These are phyloP conservation scores for Beauveria scarabaeidicola DNA, from an alignment of 2,329 filamentous ascomycete species.

Conservation along the genomic window DNA sequence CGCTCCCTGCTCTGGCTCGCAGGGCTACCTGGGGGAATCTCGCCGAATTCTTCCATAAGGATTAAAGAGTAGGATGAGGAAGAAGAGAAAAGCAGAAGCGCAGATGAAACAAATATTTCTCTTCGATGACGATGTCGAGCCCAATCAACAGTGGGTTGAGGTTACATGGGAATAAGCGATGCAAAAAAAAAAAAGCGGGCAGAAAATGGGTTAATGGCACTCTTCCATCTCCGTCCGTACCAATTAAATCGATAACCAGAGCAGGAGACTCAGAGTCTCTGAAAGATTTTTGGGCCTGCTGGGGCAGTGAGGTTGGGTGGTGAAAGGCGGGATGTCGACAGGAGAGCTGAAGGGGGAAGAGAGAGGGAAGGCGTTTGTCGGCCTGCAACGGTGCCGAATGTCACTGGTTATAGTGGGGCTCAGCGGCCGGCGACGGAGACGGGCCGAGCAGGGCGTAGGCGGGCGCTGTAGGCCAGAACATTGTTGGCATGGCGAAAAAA, in stretches of 20 bases:
- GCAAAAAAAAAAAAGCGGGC: neutral
- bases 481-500: neutral
- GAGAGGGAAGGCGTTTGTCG: neutral
- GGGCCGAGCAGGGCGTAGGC: neutral
- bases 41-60: conserved; percentile 22
- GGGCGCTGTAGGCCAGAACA: neutral
- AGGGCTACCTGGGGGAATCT: conserved; percentile 18
- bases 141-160: neutral
- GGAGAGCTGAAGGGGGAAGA: neutral
- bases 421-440: conserved; percentile 7
- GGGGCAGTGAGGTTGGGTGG: neutral
- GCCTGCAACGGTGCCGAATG: neutral
- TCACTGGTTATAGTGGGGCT: conserved; percentile 2
- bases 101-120: too few species aligned
- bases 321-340: too few species aligned
- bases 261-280: neutral
- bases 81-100: neutral
- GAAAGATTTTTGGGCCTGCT: neutral
- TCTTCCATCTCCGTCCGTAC: neutral
- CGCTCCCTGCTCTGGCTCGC: conserved; percentile 22
- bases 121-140: neutral
- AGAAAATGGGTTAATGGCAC: neutral
- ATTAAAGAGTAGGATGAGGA: neutral
- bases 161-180: neutral
- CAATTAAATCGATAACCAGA: neutral